phyloP scores from a whole-genome alignment of 345 rosid genomes.

The Isatis tinctoria region DNA sequence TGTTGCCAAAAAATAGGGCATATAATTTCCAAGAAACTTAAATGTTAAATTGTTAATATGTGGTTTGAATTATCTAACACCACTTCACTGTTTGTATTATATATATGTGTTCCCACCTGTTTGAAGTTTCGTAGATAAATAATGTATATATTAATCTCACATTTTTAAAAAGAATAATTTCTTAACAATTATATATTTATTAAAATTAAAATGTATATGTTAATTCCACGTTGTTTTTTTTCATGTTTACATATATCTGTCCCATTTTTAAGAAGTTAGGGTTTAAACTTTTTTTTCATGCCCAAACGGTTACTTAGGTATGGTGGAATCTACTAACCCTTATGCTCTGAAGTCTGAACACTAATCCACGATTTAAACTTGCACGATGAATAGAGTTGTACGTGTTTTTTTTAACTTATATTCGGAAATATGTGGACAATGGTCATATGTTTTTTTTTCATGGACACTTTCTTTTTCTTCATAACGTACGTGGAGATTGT shows the following conservation, averaged over 20 bases:
- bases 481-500: neutral
- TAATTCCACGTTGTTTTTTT: neutral
- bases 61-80: neutral
- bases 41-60: neutral
- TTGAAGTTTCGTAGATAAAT: neutral
- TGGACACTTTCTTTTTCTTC: neutral
- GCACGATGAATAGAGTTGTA: neutral
- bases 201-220: too few species aligned
- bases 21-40: conserved; percentile 14
- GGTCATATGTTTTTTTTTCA: neutral
- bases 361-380: neutral
- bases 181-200: too few species aligned
- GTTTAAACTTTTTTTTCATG: neutral
- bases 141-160: neutral
- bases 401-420: neutral
- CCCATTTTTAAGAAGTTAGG: neutral
- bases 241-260: neutral
- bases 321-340: neutral
- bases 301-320: neutral
- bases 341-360: neutral
- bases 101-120: neutral
- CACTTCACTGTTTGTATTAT: neutral
- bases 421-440: neutral
- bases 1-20: neutral
- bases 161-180: too few species aligned